phyloP scores from a whole-genome alignment of 495 filamentous ascomycete genomes.

The Neurospora tetrasperma region DNA sequence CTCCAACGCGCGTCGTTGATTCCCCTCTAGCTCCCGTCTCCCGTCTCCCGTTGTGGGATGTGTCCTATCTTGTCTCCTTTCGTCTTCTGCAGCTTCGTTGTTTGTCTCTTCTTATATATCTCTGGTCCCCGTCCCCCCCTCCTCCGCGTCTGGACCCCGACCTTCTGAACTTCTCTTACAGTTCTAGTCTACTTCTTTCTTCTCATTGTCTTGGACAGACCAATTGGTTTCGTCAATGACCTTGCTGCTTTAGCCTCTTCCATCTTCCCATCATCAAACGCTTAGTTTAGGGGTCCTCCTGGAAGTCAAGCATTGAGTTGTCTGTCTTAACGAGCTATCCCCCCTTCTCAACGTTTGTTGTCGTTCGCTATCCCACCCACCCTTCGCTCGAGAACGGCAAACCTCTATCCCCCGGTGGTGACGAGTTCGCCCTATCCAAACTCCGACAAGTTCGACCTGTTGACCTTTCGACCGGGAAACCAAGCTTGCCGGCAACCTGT shows the following conservation, averaged over 20 bases:
- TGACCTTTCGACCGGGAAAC: background rate
- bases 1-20: background rate
- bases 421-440: conserved; percentile 1
- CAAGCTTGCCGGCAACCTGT: background rate
- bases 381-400: conserved; percentile 11
- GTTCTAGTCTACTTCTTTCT: background rate
- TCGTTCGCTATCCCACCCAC: conserved; percentile 11
- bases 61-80: conserved; percentile 10
- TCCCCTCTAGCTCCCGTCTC: background rate
- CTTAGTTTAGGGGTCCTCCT: conserved; percentile 1
- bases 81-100: background rate
- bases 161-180: conserved; percentile 1
- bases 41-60: conserved; percentile 1
- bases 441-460: background rate
- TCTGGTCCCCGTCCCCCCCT: background rate
- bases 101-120: conserved; percentile 3
- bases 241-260: conserved; percentile 29
- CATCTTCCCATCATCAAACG: conserved; percentile 9
- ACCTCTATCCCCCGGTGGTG: conserved; percentile 11
- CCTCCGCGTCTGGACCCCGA: background rate
- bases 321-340: conserved; percentile 20
- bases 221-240: conserved; percentile 29
- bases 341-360: conserved; percentile 12
- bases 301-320: conserved; percentile 19
- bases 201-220: conserved; percentile 20